phyloP scores from a whole-genome alignment of 2,329 filamentous ascomycete genomes.

The Trichoderma polysporum region DNA sequence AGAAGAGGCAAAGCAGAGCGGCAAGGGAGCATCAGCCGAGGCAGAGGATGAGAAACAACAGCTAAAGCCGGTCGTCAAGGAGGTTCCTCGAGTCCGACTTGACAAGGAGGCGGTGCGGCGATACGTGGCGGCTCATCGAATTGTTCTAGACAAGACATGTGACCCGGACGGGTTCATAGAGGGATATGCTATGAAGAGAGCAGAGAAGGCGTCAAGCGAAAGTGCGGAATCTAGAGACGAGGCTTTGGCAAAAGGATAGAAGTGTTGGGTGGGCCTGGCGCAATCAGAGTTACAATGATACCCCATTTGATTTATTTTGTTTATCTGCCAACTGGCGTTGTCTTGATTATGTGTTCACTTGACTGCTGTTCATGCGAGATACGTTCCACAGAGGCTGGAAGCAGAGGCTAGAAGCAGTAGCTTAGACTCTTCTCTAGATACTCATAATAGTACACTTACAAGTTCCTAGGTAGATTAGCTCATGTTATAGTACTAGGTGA shows the following conservation, averaged over 20 bases:
- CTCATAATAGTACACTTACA: background rate
- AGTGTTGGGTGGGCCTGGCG: background rate
- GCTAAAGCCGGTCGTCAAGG: constrained; percentile 29
- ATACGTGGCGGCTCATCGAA: constrained; percentile 64
- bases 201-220: constrained; percentile 37
- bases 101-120: constrained; percentile 58
- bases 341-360: background rate
- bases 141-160: constrained; percentile 65
- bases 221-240: constrained; percentile 26
- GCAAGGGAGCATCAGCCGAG: constrained; percentile 19
- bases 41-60: constrained; percentile 30
- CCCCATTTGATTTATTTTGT: background rate
- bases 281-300: constrained; percentile 21
- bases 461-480: background rate
- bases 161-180: constrained; percentile 73
- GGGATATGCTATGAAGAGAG: constrained; percentile 56
- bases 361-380: background rate
- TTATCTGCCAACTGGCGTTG: background rate
- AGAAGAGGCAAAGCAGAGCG: constrained; percentile 18
- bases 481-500: background rate
- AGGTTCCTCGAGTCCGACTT: constrained; percentile 49
- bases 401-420: background rate
- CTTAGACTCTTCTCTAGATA: background rate
- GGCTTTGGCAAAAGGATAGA: constrained; percentile 8
- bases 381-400: background rate